Evolutionary conservation across 1,284 basidiomycete species (phyloP), one percentile per base, ranked within the genome.

Genomic region (Fistulina hepatica): DNA sequence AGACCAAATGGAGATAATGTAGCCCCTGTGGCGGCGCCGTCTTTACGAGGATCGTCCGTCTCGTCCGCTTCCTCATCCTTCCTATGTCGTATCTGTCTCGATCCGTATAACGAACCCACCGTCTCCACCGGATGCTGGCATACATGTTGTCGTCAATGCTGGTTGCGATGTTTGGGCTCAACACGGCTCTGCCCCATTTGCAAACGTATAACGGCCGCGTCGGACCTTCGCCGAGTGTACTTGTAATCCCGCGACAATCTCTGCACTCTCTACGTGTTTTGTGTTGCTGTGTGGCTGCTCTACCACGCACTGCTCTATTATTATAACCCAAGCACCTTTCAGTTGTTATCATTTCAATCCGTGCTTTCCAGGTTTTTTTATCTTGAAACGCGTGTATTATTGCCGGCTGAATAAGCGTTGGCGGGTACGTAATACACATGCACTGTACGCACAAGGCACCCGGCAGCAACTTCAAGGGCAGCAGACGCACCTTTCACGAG

Each of bases 51-150:
- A 65, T 3, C 60, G 45, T 56, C 58, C 38, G 52, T 65, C 28
- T 67, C 68, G 22, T 61, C 66, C 5, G n/a, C n/a, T n/a, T 58
- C 67, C 6, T 63, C 66, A 5, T 60, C 69, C 3, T 53, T 68
- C 3, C 60, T 75, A 1, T 86, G 81, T 55, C 75, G 82, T 16
- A 82, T 86, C 39, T 86, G 82, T 48, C 58, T 86, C 6, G 82
- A 84, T 37, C 67, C 76, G 2, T 84, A 83, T 46, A 67, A 63
- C 1, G 83, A 86, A 43, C 79, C 83, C 1, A 83, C 81, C 0
- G 71, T 76, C 3, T 83, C 81, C n/a, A 83, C 80, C 0, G 82
- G 81, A 4, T 86, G 82, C 53, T 86, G 83, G 83, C 82, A 86
- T 51, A 81, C 81, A 0, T 85, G 79, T 48, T 86, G 83, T 53